Evolutionary conservation across 2,329 filamentous ascomycete genomes (phyloP), one percentile per base, ranked within the genome.

Genomic region (Cercospora zeae-maydis): DNA sequence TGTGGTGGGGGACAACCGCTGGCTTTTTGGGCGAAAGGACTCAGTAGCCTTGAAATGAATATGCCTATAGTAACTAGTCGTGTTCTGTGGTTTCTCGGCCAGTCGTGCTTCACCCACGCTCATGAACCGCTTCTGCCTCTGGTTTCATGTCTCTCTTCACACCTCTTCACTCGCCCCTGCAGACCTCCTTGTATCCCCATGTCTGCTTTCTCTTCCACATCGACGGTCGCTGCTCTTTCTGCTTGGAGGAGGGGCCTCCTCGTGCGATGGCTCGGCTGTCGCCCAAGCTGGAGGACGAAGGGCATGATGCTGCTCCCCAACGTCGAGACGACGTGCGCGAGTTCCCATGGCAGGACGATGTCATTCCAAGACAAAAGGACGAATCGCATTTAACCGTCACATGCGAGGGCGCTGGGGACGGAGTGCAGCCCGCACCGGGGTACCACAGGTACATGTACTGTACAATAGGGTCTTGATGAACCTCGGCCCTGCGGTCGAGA

Each of bases 301-400:
- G 27, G 42, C 42, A 49, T 49, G 42, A 19, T 27, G 21, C 21
- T 27, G 42, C 42, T 49, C 42, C 42, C 21, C 1, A 14, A 30
- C 42, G 0, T 1, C 27, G 42, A 19, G 24, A 30, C 13, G 42
- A 49, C 27, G 42, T 49, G 42, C 42, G 19, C 14, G 21, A 13
- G 11, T 1, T 27, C 30, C 4, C 5, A 31, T 31, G 30, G 42
- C 42, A 13, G 21, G 21, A 14, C 42, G 21, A 49, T 49, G 42
- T 49, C 42, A 49, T 34, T 53, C 27, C 34, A 34, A 45, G 16
- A 51, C 21, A 45, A 33, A 8, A 49, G 42, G 34, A 13, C 14
- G 42, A 54, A 39, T 53, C 59, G 59, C 47, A 47, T 47, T 62
- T 62, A 45, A n/a, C 59, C 59, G 59, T 62, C 59, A 62, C 59